Percentiles rank a stretch among this genome's conserved stretches.
Evolutionary conservation across 2,329 filamentous ascomycete genomes (phyloP).

Genomic region (Colletotrichum tamarilloi): DNA sequence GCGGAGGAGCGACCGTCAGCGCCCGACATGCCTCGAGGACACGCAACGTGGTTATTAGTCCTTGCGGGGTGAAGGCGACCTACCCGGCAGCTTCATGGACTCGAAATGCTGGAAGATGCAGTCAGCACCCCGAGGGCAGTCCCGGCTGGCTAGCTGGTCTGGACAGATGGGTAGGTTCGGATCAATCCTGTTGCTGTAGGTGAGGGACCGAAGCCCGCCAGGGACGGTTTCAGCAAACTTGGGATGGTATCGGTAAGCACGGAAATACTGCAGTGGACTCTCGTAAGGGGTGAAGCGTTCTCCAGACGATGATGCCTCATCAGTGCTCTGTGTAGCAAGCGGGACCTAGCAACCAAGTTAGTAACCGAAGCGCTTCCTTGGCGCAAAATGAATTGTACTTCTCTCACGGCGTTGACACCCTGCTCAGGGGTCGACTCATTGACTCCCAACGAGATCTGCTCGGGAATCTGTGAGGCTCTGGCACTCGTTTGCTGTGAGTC

Average conservation of each 20-base stretch:
- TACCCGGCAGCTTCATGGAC: slow-evolving; percentile 79
- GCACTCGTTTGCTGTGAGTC: slow-evolving; percentile 40
- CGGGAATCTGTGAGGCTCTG: slow-evolving; percentile 35
- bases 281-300: slow-evolving; percentile 71
- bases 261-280: slow-evolving; percentile 85
- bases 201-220: slow-evolving; percentile 87
- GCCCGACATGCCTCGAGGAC: slow-evolving; percentile 47
- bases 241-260: slow-evolving; percentile 90
- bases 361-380: slow-evolving; percentile 20
- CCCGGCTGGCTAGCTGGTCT: slow-evolving; percentile 75
- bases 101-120: slow-evolving; percentile 87
- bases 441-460: slow-evolving; percentile 35
- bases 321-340: slow-evolving; percentile 32
- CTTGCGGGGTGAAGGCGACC: slow-evolving; percentile 54
- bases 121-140: slow-evolving; percentile 75
- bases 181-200: slow-evolving; percentile 93
- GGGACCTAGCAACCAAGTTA: slow-evolving; percentile 38
- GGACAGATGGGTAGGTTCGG: slow-evolving; percentile 79
- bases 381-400: slow-evolving; percentile 54
- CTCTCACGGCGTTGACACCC: slow-evolving; percentile 46
- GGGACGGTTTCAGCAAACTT: slow-evolving; percentile 75
- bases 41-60: slow-evolving; percentile 42
- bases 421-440: slow-evolving; percentile 40
- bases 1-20: slow-evolving; percentile 57
- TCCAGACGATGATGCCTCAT: slow-evolving; percentile 18